Base-by-base conservation (phyloP, 768 basidiomycete species). In the Kwoniella sp. region DNA sequence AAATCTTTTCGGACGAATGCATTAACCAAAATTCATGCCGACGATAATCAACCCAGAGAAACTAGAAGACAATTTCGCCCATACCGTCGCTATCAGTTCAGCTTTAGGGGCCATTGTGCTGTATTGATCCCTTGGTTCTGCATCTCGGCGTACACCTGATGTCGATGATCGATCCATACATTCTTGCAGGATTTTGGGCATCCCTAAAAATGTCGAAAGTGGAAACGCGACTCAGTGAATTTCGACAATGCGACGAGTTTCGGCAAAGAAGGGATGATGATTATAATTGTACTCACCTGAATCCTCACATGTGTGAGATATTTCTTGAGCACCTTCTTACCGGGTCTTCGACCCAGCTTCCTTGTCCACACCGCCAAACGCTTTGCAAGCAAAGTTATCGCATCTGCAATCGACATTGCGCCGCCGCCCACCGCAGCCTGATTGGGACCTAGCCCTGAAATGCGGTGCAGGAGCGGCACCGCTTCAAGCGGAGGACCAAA, bases 211-310 rank as follows among this genome's bases (percentile, higher is more conserved):
- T n/a, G n/a, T n/a, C n/a, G n/a, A n/a, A n/a, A n/a, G n/a, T n/a
- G n/a, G n/a, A n/a, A n/a, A n/a, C n/a, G n/a, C n/a, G n/a, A n/a
- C n/a, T n/a, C n/a, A n/a, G n/a, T n/a, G n/a, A n/a, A n/a, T n/a
- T n/a, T n/a, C n/a, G n/a, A n/a, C n/a, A n/a, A n/a, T n/a, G n/a
- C n/a, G n/a, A n/a, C n/a, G 6, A 33, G 33, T 33, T 6, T 33
- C 33, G 13, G 33, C 33, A 33, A 33, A 33, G 13, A 33, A 13
- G 33, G 13, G 7, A 33, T 33, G 33, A n/a, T n/a, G n/a, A n/a
- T n/a, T n/a, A n/a, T n/a, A n/a, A n/a, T n/a, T n/a, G n/a, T 44
- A 44, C 40, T 44, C 40, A 44, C 40, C 40, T 44, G 40, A 19
- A 44, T 44, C 17, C 40, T 44, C 8, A 44, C 40, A 44, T 44